Evolutionary conservation across 2,329 filamentous ascomycete genomes (phyloP).

Genomic region (Didymella sp.): DNA sequence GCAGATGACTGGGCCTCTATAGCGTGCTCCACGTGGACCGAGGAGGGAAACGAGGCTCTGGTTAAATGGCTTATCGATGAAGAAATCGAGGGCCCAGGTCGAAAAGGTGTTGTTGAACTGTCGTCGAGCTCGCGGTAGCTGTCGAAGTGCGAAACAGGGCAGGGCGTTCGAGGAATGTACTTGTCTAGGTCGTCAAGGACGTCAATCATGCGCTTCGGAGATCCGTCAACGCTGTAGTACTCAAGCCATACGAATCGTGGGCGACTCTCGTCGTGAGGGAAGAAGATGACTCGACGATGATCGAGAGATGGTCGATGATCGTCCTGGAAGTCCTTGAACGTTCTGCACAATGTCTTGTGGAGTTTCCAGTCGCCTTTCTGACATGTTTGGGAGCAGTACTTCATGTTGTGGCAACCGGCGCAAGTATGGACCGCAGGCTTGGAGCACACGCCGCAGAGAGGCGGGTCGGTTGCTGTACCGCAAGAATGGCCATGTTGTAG

Average conservation of each 20-base stretch:
- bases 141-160: not conserved
- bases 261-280: not conserved
- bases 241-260: slow-evolving; percentile 12
- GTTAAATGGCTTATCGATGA: not conserved
- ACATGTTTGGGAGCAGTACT: slow-evolving; percentile 27
- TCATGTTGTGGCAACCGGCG: slow-evolving; percentile 15
- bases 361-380: slow-evolving; percentile 21
- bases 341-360: slow-evolving; percentile 25
- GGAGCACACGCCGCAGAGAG: not conserved
- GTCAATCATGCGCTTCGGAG: not conserved
- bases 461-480: slow-evolving; percentile 3
- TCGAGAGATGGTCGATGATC: not conserved
- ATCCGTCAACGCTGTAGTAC: not conserved
- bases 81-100: not conserved
- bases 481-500: not conserved
- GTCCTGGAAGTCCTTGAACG: slow-evolving; percentile 10
- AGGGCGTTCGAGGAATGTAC: too few relatives aligned
- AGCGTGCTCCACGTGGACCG: not conserved
- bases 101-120: not conserved
- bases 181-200: too few relatives aligned
- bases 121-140: not conserved
- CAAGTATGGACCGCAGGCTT: slow-evolving; percentile 7
- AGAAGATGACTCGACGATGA: slow-evolving; percentile 9
- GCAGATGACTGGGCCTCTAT: not conserved
- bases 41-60: not conserved